A percentile compares a stretch with the other conserved stretches of the same genome.
phyloP scores from a whole-genome alignment of 2,329 filamentous ascomycete species.

The Pezicula rhizophila region DNA sequence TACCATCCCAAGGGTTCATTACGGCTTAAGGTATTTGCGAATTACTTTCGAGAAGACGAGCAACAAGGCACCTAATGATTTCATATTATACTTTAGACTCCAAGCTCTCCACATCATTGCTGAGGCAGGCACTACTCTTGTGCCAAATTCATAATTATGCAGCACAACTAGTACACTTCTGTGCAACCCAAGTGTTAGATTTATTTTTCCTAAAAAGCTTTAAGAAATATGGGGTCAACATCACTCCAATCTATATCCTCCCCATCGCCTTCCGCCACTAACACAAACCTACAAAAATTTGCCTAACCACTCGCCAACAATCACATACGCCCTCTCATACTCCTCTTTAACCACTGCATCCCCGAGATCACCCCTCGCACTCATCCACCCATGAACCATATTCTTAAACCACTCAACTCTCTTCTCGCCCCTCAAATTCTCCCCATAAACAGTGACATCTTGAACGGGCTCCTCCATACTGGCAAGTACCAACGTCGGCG shows the following conservation, averaged over 20 bases:
- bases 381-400: conserved; percentile 72
- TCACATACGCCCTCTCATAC: conserved; percentile 56
- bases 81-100: too few species aligned
- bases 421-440: conserved; percentile 32
- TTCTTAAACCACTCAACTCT: conserved; percentile 60
- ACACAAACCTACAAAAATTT: neutral
- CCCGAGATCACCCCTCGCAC: conserved; percentile 50
- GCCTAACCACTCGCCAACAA: conserved; percentile 50
- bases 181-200: neutral
- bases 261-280: neutral
- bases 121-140: too few species aligned
- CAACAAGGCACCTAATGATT: too few species aligned
- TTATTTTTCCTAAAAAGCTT: too few species aligned
- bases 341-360: conserved; percentile 53
- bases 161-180: neutral
- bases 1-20: too few species aligned
- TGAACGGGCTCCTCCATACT: conserved; percentile 53
- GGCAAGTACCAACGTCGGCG: conserved; percentile 56
- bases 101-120: too few species aligned
- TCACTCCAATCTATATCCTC: neutral
- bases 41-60: too few species aligned
- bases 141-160: too few species aligned
- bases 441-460: conserved; percentile 19
- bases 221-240: too few species aligned
- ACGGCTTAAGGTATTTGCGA: too few species aligned